phyloP scores from a whole-genome alignment of 257 asterid genomes.

The Petunia secreta region DNA sequence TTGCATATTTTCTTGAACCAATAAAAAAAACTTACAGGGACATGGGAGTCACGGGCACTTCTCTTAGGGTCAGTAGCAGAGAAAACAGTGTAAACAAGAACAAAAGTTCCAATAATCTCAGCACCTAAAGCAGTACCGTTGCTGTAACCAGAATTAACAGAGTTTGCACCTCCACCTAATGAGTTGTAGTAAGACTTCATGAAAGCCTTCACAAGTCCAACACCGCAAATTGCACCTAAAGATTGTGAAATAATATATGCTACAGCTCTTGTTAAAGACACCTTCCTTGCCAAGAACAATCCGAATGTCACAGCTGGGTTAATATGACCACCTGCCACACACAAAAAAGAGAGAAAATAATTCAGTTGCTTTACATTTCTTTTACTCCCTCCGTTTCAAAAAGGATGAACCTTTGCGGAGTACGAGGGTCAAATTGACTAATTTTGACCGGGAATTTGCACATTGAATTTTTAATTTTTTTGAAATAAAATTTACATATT shows the following conservation, averaged over 20 bases:
- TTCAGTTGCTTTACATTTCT: no score
- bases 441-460: no score
- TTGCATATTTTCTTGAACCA: no score
- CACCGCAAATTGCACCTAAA: conserved; percentile 89
- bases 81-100: conserved; percentile 86
- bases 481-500: no score
- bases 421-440: no score
- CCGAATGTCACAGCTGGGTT: conserved; percentile 95
- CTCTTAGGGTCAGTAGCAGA: conserved; percentile 97
- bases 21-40: conserved; percentile 60
- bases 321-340: conserved; percentile 64
- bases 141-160: conserved; percentile 65
- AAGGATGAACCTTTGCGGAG: no score
- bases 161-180: conserved; percentile 81
- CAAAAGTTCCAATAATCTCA: conserved; percentile 84
- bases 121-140: conserved; percentile 89
- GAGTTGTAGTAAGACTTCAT: conserved; percentile 64
- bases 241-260: conserved; percentile 77
- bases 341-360: background rate
- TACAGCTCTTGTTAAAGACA: conserved; percentile 79
- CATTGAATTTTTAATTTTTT: no score
- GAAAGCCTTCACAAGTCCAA: conserved; percentile 86
- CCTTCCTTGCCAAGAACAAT: conserved; percentile 79
- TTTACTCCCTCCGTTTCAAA: no score
- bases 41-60: conserved; percentile 95